phyloP scores from a whole-genome alignment of 345 rosid species.

The Heritiera littoralis region DNA sequence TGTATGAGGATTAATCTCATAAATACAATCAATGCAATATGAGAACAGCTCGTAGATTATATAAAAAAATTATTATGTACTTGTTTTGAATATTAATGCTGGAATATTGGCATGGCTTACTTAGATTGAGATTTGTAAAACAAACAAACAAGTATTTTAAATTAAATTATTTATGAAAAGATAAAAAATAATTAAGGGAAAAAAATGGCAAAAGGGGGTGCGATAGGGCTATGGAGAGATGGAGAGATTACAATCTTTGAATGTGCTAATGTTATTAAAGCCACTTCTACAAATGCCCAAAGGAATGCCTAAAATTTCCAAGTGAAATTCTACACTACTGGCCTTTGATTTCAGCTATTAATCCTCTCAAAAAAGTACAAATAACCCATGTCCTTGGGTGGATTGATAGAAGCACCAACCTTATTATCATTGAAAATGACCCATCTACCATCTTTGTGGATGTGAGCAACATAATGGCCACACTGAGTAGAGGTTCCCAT shows the following conservation, averaged over 20 bases:
- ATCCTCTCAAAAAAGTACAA: conserved; percentile 90
- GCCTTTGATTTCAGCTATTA: conserved; percentile 36
- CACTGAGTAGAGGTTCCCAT: conserved; percentile 94
- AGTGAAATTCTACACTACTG: background rate
- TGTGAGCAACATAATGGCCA: conserved; percentile 96
- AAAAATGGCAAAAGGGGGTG: too few relatives aligned
- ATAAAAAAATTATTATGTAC: too few relatives aligned
- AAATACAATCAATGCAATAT: too few relatives aligned
- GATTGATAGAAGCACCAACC: conserved; percentile 79
- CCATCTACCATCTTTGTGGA: conserved; percentile 84
- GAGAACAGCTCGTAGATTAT: too few relatives aligned
- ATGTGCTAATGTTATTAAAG: background rate
- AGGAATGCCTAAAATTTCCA: background rate
- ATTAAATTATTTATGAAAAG: background rate
- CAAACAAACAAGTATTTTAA: background rate
- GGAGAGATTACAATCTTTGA: background rate
- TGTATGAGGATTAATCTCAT: too few relatives aligned
- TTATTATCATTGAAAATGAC: conserved; percentile 84
- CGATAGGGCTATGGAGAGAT: background rate
- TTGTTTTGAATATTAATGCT: too few relatives aligned
- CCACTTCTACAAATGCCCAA: background rate
- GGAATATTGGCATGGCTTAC: too few relatives aligned
- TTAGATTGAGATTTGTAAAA: background rate
- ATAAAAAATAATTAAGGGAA: background rate
- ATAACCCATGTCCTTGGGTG: conserved; percentile 97